Percentiles rank a stretch among this genome's conserved stretches.
Evolutionary conservation across 2,329 filamentous ascomycete genomes (phyloP).

Genomic region (Aspergillus clavatus): DNA sequence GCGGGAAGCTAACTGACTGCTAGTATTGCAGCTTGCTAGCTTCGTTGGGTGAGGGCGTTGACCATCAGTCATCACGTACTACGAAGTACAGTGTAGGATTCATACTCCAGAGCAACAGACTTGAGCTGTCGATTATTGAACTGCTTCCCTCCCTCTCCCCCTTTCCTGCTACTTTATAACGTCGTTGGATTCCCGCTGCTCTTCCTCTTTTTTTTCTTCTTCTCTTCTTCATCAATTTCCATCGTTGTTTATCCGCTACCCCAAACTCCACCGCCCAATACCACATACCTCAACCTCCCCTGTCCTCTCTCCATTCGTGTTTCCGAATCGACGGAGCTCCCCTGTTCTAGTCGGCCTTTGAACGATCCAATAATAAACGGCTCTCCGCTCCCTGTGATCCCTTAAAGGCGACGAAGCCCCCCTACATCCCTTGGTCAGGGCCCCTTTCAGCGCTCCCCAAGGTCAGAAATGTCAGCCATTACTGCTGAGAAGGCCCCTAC

Average conservation of each 20-base stretch:
- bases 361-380: conserved; percentile 2
- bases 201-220: background rate
- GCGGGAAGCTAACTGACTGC: background rate
- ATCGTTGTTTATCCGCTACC: background rate
- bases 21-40: background rate
- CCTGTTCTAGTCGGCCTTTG: conserved; percentile 8
- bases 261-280: background rate
- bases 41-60: no score
- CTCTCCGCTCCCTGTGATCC: conserved; percentile 14
- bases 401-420: conserved; percentile 72
- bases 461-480: conserved; percentile 52
- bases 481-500: conserved; percentile 47
- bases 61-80: background rate
- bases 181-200: background rate
- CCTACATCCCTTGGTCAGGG: conserved; percentile 97
- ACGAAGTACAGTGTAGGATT: background rate
- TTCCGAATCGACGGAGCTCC: conserved; percentile 5
- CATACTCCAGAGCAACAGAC: conserved; percentile 11
- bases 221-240: background rate
- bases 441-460: conserved; percentile 57
- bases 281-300: no score
- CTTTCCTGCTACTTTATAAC: conserved; percentile 7
- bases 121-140: no score
- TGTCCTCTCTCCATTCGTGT: background rate
- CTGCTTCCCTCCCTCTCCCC: no score